Evolutionary conservation across 805 yeast genomes (phyloP).

Genomic region (Kodamaea nitidulidarum): DNA sequence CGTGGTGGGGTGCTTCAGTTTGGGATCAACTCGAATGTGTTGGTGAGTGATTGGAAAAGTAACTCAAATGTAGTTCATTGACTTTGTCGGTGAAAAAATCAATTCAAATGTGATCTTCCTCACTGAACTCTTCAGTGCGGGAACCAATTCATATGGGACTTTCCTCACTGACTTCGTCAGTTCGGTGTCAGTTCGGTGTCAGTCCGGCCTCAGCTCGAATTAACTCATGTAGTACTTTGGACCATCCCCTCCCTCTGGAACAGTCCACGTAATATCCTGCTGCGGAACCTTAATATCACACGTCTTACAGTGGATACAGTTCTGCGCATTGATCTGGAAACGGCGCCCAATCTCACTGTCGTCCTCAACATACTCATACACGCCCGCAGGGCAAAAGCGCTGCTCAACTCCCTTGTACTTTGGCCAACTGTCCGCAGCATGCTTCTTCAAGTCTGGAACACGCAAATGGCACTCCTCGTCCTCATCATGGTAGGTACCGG

Average conservation of each 20-base stretch:
- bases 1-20: too few relatives aligned
- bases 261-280: conserved; percentile 92
- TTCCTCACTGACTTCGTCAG: too few relatives aligned
- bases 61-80: too few relatives aligned
- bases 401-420: conserved; percentile 83
- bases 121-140: too few relatives aligned
- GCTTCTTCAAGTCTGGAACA: conserved; percentile 58
- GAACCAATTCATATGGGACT: too few relatives aligned
- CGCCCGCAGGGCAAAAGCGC: conserved; percentile 98
- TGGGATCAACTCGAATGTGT: too few relatives aligned
- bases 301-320: conserved; percentile 97
- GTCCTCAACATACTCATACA: conserved; percentile 86
- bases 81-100: too few relatives aligned
- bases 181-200: too few relatives aligned
- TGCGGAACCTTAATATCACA: conserved; percentile 96
- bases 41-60: too few relatives aligned
- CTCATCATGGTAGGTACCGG: conserved; percentile 95
- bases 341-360: conserved; percentile 53
- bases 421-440: conserved; percentile 67
- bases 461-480: conserved; percentile 88
- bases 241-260: conserved; percentile 99
- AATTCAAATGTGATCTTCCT: too few relatives aligned
- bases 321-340: conserved; percentile 92
- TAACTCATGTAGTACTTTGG: conserved; percentile 77
- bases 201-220: neutral